These are phyloP conservation scores for Wallacemonas sp. DNA, from an alignment of 208 protist genomes.

Conservation along the genomic window DNA sequence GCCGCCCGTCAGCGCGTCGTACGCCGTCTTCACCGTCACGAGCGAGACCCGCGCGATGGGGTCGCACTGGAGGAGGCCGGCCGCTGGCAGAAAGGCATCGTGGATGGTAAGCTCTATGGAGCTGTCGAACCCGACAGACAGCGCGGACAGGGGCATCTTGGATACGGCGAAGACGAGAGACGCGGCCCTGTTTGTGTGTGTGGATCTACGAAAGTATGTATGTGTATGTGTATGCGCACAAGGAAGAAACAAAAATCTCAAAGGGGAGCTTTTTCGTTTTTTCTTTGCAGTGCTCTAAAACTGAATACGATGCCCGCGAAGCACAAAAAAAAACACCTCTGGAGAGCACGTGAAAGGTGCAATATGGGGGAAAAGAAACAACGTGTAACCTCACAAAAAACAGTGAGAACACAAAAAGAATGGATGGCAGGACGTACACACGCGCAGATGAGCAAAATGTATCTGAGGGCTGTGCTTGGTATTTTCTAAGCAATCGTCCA, in stretches of 20 bases:
- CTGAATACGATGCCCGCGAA: no score
- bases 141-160: constrained; percentile 23
- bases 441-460: constrained; percentile 15
- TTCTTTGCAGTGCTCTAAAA: no score
- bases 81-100: constrained; percentile 68
- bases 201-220: not conserved
- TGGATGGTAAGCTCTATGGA: constrained; percentile 73
- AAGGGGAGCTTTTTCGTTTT: no score
- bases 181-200: not conserved
- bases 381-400: not conserved
- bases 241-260: no score
- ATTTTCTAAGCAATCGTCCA: no score
- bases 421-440: not conserved
- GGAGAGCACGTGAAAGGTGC: no score
- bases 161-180: not conserved
- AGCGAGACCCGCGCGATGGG: constrained; percentile 66
- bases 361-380: no score
- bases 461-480: no score
- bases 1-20: no score
- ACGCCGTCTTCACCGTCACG: constrained; percentile 57
- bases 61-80: constrained; percentile 74
- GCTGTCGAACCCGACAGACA: constrained; percentile 72
- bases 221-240: not conserved
- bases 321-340: no score
- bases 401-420: constrained; percentile 14